Percentiles rank a stretch among this genome's conserved stretches.
phyloP scores from a whole-genome alignment of 441 rosid species.

The Aleurites moluccanus region DNA sequence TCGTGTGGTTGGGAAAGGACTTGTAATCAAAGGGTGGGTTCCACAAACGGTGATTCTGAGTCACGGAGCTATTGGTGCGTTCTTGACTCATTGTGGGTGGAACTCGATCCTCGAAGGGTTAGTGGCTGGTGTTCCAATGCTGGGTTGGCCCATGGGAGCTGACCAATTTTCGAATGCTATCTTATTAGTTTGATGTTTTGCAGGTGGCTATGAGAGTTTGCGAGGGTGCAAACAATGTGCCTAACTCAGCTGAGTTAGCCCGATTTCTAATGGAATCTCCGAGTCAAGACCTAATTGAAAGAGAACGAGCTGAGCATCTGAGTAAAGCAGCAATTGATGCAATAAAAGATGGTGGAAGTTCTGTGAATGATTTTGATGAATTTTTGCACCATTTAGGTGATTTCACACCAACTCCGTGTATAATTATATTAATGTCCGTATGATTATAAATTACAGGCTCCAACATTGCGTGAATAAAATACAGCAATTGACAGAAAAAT shows the following conservation, averaged over 20 bases:
- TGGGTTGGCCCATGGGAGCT: constrained; percentile 58
- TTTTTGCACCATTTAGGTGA: constrained; percentile 31
- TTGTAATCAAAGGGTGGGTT: constrained; percentile 48
- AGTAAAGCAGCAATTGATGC: constrained; percentile 33
- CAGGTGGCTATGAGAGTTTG: constrained; percentile 37
- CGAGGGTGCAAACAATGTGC: constrained; percentile 41
- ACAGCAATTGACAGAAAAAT: too few species aligned
- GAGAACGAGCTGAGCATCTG: constrained; percentile 20
- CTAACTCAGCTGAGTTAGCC: constrained; percentile 36
- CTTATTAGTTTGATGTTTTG: constrained; percentile 38
- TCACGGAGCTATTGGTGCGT: constrained; percentile 48
- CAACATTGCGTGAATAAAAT: too few species aligned
- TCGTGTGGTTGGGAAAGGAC: constrained; percentile 35
- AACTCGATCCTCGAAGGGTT: constrained; percentile 49
- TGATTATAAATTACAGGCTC: too few species aligned
- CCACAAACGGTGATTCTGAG: constrained; percentile 43
- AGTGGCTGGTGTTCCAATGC: constrained; percentile 38
- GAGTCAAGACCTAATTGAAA: constrained; percentile 15
- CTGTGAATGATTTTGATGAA: constrained; percentile 25
- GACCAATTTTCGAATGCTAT: constrained; percentile 41
- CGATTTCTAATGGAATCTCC: constrained; percentile 24
- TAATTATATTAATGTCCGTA: neutral
- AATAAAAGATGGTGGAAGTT: constrained; percentile 39
- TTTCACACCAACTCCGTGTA: neutral
- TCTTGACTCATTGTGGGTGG: constrained; percentile 62